Evolutionary conservation across 129 eudicot genomes (phyloP).

Genomic region (Artemisia annua): DNA sequence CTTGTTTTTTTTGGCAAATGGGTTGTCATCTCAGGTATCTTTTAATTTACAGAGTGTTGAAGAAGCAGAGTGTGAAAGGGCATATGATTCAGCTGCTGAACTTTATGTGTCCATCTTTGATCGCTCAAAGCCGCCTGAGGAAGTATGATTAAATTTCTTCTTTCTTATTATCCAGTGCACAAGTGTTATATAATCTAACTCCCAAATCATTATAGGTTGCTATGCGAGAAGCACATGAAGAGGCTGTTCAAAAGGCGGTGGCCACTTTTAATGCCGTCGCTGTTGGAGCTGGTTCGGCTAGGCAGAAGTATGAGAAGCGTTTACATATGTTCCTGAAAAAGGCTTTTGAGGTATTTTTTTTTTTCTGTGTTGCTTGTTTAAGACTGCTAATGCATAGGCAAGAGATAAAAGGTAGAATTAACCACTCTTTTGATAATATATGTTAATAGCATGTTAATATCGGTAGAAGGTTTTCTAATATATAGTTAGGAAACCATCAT

Average conservation of each 20-base stretch:
- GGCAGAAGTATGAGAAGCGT: constrained; percentile 86
- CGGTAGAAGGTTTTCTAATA: not conserved
- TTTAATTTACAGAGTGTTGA: constrained; percentile 74
- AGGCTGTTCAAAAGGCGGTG: constrained; percentile 70
- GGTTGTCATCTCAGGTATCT: constrained; percentile 5
- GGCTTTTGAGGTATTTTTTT: constrained; percentile 77
- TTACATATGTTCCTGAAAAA: constrained; percentile 64
- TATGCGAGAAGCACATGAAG: constrained; percentile 95
- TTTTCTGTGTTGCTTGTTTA: constrained; percentile 2
- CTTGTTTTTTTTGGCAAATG: not conserved
- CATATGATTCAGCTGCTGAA: constrained; percentile 84
- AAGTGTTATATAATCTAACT: constrained; percentile 10
- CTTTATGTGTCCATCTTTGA: constrained; percentile 80
- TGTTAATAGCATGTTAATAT: not conserved
- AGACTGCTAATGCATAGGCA: not conserved
- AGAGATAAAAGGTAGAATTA: no score
- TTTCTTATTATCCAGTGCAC: not conserved
- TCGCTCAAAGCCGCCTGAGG: constrained; percentile 88
- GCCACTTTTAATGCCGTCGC: constrained; percentile 67
- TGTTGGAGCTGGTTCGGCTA: constrained; percentile 77
- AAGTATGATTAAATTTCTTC: constrained; percentile 52
- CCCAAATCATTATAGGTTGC: constrained; percentile 54
- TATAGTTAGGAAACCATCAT: not conserved
- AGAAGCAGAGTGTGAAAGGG: constrained; percentile 98
- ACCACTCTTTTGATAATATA: no score